These are phyloP conservation scores for Rhamnella rubrinervis DNA, from an alignment of 331 rosid species.

Conservation along the genomic window DNA sequence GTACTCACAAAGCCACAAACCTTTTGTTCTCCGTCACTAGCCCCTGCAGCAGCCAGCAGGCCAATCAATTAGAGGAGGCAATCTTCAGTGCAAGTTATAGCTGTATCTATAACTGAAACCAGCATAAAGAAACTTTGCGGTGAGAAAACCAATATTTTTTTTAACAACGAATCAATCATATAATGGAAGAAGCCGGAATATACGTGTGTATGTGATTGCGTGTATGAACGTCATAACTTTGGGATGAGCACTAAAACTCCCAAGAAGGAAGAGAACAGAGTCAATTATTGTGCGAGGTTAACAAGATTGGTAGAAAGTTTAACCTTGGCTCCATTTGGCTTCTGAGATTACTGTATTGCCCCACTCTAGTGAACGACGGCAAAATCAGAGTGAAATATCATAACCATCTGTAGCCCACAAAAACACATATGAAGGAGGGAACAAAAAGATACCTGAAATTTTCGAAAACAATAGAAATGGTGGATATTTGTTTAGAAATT, in stretches of 20 bases:
- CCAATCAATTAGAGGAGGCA: no score
- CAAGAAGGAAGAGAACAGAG: neutral
- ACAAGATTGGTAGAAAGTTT: neutral
- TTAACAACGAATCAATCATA: neutral
- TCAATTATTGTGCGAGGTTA: neutral
- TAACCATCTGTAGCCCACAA: neutral
- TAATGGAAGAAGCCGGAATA: neutral
- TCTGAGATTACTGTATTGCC: neutral
- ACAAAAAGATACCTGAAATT: neutral
- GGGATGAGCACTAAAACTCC: no score
- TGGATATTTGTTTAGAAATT: neutral
- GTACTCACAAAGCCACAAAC: neutral
- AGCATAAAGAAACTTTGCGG: neutral
- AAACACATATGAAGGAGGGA: neutral
- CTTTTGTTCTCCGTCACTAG: neutral
- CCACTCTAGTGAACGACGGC: neutral
- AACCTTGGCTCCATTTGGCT: neutral
- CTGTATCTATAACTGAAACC: neutral
- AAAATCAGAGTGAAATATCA: neutral
- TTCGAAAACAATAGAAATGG: neutral
- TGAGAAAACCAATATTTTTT: no score
- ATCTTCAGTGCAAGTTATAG: neutral
- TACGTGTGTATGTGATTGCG: neutral
- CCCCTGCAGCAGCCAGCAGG: slow-evolving; percentile 5
- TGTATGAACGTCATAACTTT: no score